Evolutionary conservation across 1,284 basidiomycete species (phyloP).

Genomic region (Irpex sp.): DNA sequence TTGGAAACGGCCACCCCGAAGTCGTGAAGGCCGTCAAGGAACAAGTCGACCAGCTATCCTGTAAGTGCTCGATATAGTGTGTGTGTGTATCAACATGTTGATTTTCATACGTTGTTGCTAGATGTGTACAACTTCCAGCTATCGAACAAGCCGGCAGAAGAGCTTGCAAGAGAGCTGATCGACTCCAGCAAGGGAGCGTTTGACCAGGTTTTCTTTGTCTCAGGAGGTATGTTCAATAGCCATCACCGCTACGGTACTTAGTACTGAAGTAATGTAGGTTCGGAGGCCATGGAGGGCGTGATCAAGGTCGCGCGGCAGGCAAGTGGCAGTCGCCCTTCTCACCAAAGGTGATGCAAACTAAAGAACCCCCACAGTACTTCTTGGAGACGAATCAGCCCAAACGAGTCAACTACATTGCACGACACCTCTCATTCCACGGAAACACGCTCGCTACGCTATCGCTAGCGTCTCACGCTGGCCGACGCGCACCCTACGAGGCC

Average conservation of each 20-base stretch:
- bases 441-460: slow-evolving; percentile 75
- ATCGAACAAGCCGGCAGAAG: slow-evolving; percentile 74
- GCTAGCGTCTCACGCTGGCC: slow-evolving; percentile 59
- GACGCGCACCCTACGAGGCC: slow-evolving; percentile 63
- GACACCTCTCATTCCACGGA: slow-evolving; percentile 80
- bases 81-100: background rate
- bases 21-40: slow-evolving; percentile 72
- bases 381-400: slow-evolving; percentile 65
- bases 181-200: slow-evolving; percentile 71
- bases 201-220: slow-evolving; percentile 61
- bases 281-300: slow-evolving; percentile 81
- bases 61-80: slow-evolving; percentile 35
- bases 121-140: slow-evolving; percentile 84
- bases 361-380: slow-evolving; percentile 48
- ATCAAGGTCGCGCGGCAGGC: slow-evolving; percentile 79
- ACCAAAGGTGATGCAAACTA: slow-evolving; percentile 7
- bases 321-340: slow-evolving; percentile 10
- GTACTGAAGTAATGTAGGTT: slow-evolving; percentile 42
- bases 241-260: background rate
- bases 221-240: slow-evolving; percentile 51
- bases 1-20: slow-evolving; percentile 73
- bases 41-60: slow-evolving; percentile 72
- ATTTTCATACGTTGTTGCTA: slow-evolving; percentile 22
- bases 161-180: slow-evolving; percentile 62
- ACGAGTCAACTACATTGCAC: slow-evolving; percentile 76